Evolutionary conservation across 495 filamentous ascomycete species (phyloP), one percentile per base, ranked within the genome.

Genomic region (Cladorrhinum samala): DNA sequence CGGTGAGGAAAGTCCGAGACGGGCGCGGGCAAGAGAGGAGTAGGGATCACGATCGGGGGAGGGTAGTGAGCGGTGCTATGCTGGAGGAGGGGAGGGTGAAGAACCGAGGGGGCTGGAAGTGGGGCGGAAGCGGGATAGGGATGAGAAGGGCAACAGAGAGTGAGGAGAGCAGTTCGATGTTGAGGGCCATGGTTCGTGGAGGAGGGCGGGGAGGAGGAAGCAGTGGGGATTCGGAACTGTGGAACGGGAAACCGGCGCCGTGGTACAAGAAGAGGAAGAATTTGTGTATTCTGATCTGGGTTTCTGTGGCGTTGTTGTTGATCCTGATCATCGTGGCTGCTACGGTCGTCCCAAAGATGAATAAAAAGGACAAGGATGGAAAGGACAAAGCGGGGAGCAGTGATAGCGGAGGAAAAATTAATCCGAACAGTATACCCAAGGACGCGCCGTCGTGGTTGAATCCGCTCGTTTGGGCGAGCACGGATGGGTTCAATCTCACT

Each of bases 391-490:
- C 56, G 19, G 56, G 66, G 7, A 60, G 67, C 13, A 57, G 63
- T 3, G 11, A 68, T 18, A 47, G 62, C 14, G 64, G 66, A 16
- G 72, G 81, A 1, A 69, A 74, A 2, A 71, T 91, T 19, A 78
- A 77, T 38, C 71, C 77, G 39, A 72, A 75, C 53, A 78, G 72
- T 57, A 85, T 94, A 44, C 90, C 90, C 3, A 67, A 72, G 9
- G 73, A 83, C 20, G 81, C 85, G 63, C 90, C 88, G 0, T 87
- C 87, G 0, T 81, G 85, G 54, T 72, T 96, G 14, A 93, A 99
- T 68, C 94, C 94, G 0, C 95, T 89, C 55, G 84, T 86, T 11
- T 99, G 94, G 94, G 86, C 87, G 46, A 88, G 95, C 57, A 96
- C 92, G 1, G 80, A 75, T 2, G 91, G 89, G 60, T 95, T 97